Base-by-base conservation (phyloP, 139 green algal genomes). In the Coelastrella sp. region DNA sequence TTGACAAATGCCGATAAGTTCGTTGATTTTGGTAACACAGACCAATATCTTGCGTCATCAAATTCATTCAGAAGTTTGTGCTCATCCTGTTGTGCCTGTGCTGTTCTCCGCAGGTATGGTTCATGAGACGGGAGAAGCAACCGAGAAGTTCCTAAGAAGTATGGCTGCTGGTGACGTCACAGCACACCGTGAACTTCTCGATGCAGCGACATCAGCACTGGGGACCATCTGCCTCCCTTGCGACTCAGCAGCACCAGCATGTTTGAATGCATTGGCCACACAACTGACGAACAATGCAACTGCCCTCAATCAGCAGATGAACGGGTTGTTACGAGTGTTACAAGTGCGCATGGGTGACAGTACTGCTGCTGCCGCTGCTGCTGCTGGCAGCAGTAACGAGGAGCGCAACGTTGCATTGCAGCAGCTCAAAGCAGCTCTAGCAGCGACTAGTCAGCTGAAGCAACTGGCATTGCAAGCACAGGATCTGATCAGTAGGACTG, bases 111-210 rank as follows among this genome's bases (percentile, higher is more conserved):
- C 81, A 93, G 60, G 90, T 75, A 73, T 96, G 91, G 93, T 96
- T 4, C 60, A 90, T 60, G 93, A 94, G 61, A 94, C 93, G 0
- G 93, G 93, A 11, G 89, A 94, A 20, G 90, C 90, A 65, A 92
- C 92, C 19, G 90, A 92, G 65, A 23, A 54, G 16, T 92, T 93
- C 87, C 87, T 94, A 22, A 87, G 92, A 22, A 78, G 32, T 20
- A 77, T 94, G 58, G 93, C 92, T 5, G 86, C 90, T 7, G 93
- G 93, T 65, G 90, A 93, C 22, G 54, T 57, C 16, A 23, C 84
- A 23, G 86, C 86, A 56, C n/a, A 77, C 32, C 32, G 65, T 77
- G 82, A 87, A 78, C 64, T 87, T 54, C 82, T 86, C 32, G 32
- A 77, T 7, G 86, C 86, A 68, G 86, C 86, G 10, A 61, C 47